Evolutionary conservation across 2,329 filamentous ascomycete genomes (phyloP).

Genomic region (Metarhizium album): DNA sequence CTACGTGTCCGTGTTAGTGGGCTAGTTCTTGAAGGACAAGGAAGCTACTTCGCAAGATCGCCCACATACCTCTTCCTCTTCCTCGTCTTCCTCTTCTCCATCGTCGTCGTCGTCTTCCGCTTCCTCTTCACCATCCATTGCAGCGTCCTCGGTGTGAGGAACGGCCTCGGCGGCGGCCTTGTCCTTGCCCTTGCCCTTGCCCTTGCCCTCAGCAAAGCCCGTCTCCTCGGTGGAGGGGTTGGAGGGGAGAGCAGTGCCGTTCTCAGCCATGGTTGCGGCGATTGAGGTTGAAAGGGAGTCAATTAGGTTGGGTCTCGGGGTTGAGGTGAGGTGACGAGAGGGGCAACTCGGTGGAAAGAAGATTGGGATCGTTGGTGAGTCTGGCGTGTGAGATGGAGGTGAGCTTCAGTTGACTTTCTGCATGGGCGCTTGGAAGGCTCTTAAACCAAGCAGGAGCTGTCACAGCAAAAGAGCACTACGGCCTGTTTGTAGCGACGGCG

Average conservation of each 20-base stretch:
- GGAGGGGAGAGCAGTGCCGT: slow-evolving; percentile 36
- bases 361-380: slow-evolving; percentile 10
- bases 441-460: slow-evolving; percentile 17
- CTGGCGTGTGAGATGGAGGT: slow-evolving; percentile 14
- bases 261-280: slow-evolving; percentile 31
- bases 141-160: slow-evolving; percentile 39
- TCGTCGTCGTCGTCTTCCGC: slow-evolving; percentile 56
- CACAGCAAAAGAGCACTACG: slow-evolving; percentile 10
- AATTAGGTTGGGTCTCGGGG: background rate
- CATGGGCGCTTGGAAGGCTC: slow-evolving; percentile 13
- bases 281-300: background rate
- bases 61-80: slow-evolving; percentile 19
- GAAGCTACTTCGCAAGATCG: background rate
- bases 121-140: slow-evolving; percentile 67
- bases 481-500: slow-evolving; percentile 19
- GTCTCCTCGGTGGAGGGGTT: slow-evolving; percentile 29
- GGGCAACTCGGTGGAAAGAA: background rate
- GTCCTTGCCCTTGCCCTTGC: slow-evolving; percentile 64
- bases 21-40: background rate
- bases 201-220: slow-evolving; percentile 51
- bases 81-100: slow-evolving; percentile 34
- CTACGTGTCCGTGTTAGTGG: slow-evolving; percentile 17
- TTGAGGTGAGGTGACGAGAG: background rate
- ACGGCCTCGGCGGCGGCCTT: slow-evolving; percentile 50
- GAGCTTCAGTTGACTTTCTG: slow-evolving; percentile 13